phyloP scores from a whole-genome alignment of 2,329 filamentous ascomycete species.

The Bertia moriformis region DNA sequence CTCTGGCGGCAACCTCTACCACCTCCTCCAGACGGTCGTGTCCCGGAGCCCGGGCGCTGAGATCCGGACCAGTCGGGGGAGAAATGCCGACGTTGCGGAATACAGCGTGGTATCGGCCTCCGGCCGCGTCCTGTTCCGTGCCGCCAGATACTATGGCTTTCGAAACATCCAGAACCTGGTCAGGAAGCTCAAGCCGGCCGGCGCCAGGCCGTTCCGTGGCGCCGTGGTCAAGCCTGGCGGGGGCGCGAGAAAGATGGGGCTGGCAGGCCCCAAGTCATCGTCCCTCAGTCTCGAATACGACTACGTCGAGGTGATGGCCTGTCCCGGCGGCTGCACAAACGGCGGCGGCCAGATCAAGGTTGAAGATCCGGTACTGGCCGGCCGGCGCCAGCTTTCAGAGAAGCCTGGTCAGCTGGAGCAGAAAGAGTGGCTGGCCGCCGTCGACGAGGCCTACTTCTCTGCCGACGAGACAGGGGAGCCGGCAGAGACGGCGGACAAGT shows the following conservation, averaged over 20 bases:
- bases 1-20: slow-evolving; percentile 78
- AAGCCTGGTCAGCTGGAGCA: slow-evolving; percentile 66
- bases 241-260: slow-evolving; percentile 35
- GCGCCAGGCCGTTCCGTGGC: slow-evolving; percentile 62
- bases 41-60: slow-evolving; percentile 56
- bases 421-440: slow-evolving; percentile 67
- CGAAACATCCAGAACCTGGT: slow-evolving; percentile 97
- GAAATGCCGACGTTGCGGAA: slow-evolving; percentile 84
- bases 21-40: slow-evolving; percentile 65
- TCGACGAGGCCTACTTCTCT: slow-evolving; percentile 86
- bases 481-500: slow-evolving; percentile 7
- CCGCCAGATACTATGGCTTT: slow-evolving; percentile 91
- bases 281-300: slow-evolving; percentile 54
- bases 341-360: slow-evolving; percentile 90
- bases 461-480: slow-evolving; percentile 33
- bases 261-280: slow-evolving; percentile 29
- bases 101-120: slow-evolving; percentile 51
- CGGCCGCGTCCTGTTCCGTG: slow-evolving; percentile 53
- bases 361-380: slow-evolving; percentile 54
- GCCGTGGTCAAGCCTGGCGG: slow-evolving; percentile 57
- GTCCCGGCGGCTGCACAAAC: slow-evolving; percentile 95
- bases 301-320: slow-evolving; percentile 99
- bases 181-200: slow-evolving; percentile 71
- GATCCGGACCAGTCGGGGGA: slow-evolving; percentile 59
- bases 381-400: slow-evolving; percentile 24